Evolutionary conservation across 225 moss, liverwort and hornwort genomes (phyloP), one percentile per base, ranked within the genome.

Genomic region (Physcomitrium patens): DNA sequence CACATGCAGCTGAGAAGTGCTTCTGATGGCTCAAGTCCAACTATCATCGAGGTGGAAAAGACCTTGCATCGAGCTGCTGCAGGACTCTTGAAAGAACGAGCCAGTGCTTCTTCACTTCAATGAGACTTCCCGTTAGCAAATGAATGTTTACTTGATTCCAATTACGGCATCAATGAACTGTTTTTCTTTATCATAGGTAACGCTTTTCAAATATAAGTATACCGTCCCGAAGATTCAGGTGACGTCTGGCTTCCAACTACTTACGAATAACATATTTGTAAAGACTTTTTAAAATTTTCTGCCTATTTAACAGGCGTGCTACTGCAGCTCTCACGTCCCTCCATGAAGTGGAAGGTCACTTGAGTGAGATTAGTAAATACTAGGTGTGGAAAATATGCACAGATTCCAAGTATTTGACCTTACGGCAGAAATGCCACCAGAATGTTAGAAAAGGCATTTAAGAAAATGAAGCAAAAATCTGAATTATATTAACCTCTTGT

Each of bases 381-480:
- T 93, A 85, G 37, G 93, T 86, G 61, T 92, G 91, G 73, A 91
- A 91, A 45, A 91, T 85, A 89, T 95, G 86, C 71, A 65, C 70
- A 70, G 26, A 23, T 69, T 72, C 22, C 69, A 77, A 60, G 17
- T 56, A 53, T 42, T 4, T 42, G 26, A 19, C 50, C 63, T 31
- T 44, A 72, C 48, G 31, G 7, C 31, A 37, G 56, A 55, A 8
- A 60, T 53, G 37, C 51, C 65, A 22, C 51, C 50, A 59, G 57
- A 44, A 55, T 37, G 31, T 37, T 37, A 7, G 31, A 37, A 24
- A 24, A 24, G 24, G 24, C 24, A 24, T 37, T 37, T 37, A 37
- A 37, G 31, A 37, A 37, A 37, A 37, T 37, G 31, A 37, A 37
- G 31, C 31, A 37, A 37, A 37, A 37, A 4, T 0, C 7, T 37